Percentiles rank a stretch among this genome's conserved stretches.
Conservation (phyloP, 768 basidiomycete genomes). For the Galerina sulciceps region DNA sequence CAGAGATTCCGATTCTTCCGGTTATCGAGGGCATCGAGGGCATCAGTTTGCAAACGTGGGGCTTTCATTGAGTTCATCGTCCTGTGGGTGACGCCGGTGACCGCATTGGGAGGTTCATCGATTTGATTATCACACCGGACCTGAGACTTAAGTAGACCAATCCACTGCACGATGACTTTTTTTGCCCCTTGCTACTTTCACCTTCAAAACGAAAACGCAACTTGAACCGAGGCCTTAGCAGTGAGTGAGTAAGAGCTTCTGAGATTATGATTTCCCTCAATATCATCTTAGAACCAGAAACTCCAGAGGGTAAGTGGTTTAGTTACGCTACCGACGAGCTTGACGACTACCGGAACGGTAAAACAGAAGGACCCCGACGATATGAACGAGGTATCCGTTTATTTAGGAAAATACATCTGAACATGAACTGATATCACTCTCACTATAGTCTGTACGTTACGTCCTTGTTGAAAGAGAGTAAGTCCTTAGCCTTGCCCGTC, state of each 20-base stretch:
- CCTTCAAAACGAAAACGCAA: not conserved
- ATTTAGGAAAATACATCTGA: not conserved
- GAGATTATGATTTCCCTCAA: not conserved
- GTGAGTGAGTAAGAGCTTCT: not conserved
- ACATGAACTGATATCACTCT: not conserved
- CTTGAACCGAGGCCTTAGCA: not conserved
- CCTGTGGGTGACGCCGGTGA: not conserved
- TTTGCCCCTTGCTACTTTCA: not conserved
- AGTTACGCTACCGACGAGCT: not conserved
- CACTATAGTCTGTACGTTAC: not conserved
- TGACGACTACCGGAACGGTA: not conserved
- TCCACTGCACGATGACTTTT: not conserved
- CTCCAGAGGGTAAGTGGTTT: not conserved
- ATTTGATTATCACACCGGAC: not conserved
- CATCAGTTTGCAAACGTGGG: too few relatives aligned
- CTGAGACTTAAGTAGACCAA: not conserved
- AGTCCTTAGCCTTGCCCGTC: not conserved
- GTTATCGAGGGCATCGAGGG: too few relatives aligned
- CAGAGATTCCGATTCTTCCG: not conserved
- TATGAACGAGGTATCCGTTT: not conserved
- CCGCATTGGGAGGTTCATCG: not conserved
- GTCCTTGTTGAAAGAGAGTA: not conserved
- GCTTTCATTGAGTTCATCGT: not conserved
- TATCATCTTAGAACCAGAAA: not conserved
- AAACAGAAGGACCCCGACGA: not conserved